These are phyloP conservation scores for Moniliella sp. DNA, from an alignment of 1,284 basidiomycete genomes.

Conservation along the genomic window DNA sequence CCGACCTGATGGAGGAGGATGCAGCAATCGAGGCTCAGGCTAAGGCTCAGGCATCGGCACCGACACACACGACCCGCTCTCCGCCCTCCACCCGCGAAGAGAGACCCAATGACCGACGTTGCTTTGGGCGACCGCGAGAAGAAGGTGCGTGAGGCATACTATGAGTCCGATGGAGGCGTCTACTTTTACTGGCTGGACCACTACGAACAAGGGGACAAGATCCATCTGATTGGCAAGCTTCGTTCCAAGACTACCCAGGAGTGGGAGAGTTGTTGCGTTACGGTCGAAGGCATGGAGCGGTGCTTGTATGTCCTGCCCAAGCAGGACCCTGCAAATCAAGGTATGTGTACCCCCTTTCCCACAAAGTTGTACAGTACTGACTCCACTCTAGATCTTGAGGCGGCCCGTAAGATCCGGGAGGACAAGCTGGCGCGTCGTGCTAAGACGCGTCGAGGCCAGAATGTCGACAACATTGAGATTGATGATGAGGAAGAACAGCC, in stretches of 20 bases:
- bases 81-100: no score
- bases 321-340: conserved; percentile 39
- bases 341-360: no score
- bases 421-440: neutral
- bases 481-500: neutral
- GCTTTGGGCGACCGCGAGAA: no score
- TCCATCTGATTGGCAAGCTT: conserved; percentile 30
- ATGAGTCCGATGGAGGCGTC: no score
- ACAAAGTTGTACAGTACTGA: no score
- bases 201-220: conserved; percentile 19
- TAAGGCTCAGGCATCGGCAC: no score
- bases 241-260: conserved; percentile 31
- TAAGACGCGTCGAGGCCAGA: neutral
- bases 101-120: no score
- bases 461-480: neutral
- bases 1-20: no score
- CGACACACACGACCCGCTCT: no score
- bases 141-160: no score
- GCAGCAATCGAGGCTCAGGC: no score
- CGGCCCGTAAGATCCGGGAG: neutral
- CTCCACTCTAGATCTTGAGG: no score
- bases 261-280: conserved; percentile 72
- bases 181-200: conserved; percentile 32
- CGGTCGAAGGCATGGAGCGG: conserved; percentile 62
- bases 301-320: conserved; percentile 78